Evolutionary conservation across 2,329 filamentous ascomycete genomes (phyloP), one percentile per base, ranked within the genome.

Genomic region (Cercospora sp.): DNA sequence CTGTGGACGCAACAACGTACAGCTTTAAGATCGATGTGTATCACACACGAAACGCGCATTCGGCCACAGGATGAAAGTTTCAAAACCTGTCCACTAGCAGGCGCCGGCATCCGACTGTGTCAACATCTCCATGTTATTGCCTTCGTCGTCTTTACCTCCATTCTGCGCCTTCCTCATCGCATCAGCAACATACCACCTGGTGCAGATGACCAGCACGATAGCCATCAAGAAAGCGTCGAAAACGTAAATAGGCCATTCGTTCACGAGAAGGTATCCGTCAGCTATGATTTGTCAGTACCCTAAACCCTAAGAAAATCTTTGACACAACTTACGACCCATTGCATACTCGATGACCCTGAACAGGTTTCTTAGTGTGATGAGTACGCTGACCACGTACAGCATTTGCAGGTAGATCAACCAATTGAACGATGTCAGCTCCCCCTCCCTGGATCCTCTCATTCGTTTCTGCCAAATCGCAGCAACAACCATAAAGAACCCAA

Each of bases 341-440:
- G 77, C 68, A 67, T 83, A 87, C 76, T 86, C 85, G 7, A 82
- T 74, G 5, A 86, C 78, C 28, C 85, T 79, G 65, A 85, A 85
- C 2, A 85, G 66, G 12, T 77, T 81, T 21, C 85, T 79, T 3
- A 85, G 59, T 63, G 86, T 73, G 70, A 87, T 85, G 16, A 86
- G 74, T 0, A 72, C 68, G 65, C 79, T 81, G 26, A 79, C 77
- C 1, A 71, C 55, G 69, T 86, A 86, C 13, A 87, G 77, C 0
- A 78, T 76, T n/a, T 74, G 58, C 66, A 86, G 74, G 63, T 80
- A 78, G 55, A 77, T 77, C 67, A 72, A 73, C 81, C 78, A 82
- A 6, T 63, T 66, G 5, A 59, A 32, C 6, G 30, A 16, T 43
- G 45, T 43, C 13, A 40, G 3, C 45, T 24, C 13, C 37, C 13